phyloP scores from a whole-genome alignment of 2,329 filamentous ascomycete species.

The Sarocladium kiliense region DNA sequence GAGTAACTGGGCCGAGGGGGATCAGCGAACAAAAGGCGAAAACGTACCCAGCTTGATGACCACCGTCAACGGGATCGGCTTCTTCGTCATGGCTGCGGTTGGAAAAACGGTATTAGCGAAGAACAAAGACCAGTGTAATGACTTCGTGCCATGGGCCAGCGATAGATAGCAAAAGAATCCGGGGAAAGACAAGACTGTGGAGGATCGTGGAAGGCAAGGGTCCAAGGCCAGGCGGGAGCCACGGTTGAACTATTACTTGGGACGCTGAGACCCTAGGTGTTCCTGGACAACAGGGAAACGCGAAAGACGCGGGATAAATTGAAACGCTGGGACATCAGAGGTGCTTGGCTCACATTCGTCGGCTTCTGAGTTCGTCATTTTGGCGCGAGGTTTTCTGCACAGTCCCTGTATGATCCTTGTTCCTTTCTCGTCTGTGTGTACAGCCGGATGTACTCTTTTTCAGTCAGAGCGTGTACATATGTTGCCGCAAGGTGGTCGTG shows the following conservation, averaged over 20 bases:
- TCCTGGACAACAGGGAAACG: neutral
- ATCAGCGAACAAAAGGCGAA: constrained; percentile 1
- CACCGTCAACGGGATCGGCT: constrained; percentile 37
- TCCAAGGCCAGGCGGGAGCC: constrained; percentile 1
- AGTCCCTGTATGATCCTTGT: constrained; percentile 6
- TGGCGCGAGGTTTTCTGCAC: constrained; percentile 9
- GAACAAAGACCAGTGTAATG: constrained; percentile 10
- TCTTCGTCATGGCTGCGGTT: constrained; percentile 55
- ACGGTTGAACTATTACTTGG: constrained; percentile 1
- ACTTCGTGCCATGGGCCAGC: constrained; percentile 8
- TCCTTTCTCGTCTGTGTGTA: neutral
- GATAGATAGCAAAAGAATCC: constrained; percentile 1
- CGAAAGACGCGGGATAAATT: constrained; percentile 6
- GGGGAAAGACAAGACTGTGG: constrained; percentile 7
- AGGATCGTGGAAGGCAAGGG: constrained; percentile 9
- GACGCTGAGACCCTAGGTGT: constrained; percentile 1
- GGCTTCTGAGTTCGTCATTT: constrained; percentile 10
- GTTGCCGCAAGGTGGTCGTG: neutral
- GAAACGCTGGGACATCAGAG: constrained; percentile 2
- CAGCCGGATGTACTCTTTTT: constrained; percentile 2
- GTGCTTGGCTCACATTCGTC: constrained; percentile 9
- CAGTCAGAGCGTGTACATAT: neutral
- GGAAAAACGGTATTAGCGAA: constrained; percentile 14
- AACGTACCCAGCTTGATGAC: constrained; percentile 78
- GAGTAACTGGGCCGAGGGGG: constrained; percentile 11